Percentiles rank a stretch among this genome's conserved stretches.
Evolutionary conservation across 2,329 filamentous ascomycete genomes (phyloP).

Genomic region (Didymella exigua): DNA sequence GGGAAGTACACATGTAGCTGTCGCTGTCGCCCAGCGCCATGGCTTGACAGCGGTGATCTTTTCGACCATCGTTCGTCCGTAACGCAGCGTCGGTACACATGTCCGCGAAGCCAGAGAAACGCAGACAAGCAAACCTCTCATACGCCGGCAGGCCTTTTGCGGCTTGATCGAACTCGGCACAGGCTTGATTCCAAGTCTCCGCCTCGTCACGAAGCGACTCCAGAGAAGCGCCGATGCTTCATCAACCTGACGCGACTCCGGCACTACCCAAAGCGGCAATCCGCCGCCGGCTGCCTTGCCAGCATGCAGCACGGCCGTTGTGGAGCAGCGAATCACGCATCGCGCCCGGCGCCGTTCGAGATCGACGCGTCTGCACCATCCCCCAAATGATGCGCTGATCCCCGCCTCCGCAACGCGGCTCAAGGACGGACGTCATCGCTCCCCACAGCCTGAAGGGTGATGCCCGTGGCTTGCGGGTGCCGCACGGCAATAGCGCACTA

Average conservation of each 20-base stretch:
- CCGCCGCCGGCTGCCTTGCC: background rate
- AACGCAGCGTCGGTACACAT: slow-evolving; percentile 2
- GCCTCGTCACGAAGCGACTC: slow-evolving; percentile 13
- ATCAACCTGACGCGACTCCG: slow-evolving; percentile 8
- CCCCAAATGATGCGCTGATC: slow-evolving; percentile 12
- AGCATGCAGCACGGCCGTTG: slow-evolving; percentile 11
- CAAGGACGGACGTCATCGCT: slow-evolving; percentile 13
- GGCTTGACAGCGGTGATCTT: slow-evolving; percentile 8
- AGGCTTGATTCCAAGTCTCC: slow-evolving; percentile 2
- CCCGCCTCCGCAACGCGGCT: slow-evolving; percentile 19
- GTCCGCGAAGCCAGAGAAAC: background rate
- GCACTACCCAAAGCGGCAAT: slow-evolving; percentile 5
- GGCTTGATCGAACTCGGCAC: slow-evolving; percentile 13
- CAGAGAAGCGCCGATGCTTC: slow-evolving; percentile 2
- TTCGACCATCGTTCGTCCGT: background rate
- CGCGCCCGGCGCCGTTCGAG: background rate
- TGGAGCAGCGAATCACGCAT: slow-evolving; percentile 13
- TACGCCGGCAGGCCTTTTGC: slow-evolving; percentile 10
- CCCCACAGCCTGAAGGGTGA: slow-evolving; percentile 1
- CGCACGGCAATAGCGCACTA: slow-evolving; percentile 5
- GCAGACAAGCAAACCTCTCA: slow-evolving; percentile 12
- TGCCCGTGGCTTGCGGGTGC: slow-evolving; percentile 11
- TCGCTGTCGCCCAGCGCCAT: background rate
- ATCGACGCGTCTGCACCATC: slow-evolving; percentile 2
- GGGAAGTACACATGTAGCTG: background rate